Conservation (phyloP, 805 yeast species). For the Pichia eremophila region DNA sequence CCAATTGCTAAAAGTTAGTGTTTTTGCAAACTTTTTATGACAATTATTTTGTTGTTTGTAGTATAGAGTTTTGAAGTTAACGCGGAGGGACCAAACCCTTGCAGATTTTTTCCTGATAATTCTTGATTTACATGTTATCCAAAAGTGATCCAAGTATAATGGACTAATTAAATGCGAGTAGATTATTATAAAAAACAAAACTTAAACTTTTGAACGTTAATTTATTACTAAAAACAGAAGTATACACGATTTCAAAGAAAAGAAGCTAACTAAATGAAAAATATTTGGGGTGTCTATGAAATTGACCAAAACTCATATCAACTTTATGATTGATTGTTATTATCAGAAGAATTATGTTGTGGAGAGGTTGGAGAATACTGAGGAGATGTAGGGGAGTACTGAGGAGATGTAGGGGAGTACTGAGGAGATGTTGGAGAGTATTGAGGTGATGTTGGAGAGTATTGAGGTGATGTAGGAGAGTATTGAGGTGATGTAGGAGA, state of each 20-base stretch:
- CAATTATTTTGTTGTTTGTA: too few relatives aligned
- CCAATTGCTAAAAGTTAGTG: too few relatives aligned
- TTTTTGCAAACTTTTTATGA: too few relatives aligned
- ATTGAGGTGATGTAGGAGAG: conserved; percentile 55
- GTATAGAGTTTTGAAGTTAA: too few relatives aligned
- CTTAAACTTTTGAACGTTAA: conserved; percentile 6
- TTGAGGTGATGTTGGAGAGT: conserved; percentile 69
- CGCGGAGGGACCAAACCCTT: too few relatives aligned
- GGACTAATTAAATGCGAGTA: too few relatives aligned
- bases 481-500: conserved; percentile 47
- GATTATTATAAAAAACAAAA: too few relatives aligned
- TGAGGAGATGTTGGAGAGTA: conserved; percentile 66
- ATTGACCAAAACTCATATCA: neutral
- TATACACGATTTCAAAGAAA: conserved; percentile 8
- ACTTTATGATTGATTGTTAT: conserved; percentile 11
- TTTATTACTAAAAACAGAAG: conserved; percentile 8
- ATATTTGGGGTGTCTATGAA: neutral
- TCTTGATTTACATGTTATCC: too few relatives aligned
- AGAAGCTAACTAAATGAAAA: conserved; percentile 4
- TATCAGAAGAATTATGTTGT: conserved; percentile 47
- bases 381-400: conserved; percentile 70
- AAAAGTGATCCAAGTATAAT: too few relatives aligned
- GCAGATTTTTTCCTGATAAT: too few relatives aligned
- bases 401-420: conserved; percentile 69
- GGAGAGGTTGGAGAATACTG: conserved; percentile 71